Evolutionary conservation across 2,329 filamentous ascomycete genomes (phyloP), one percentile per base, ranked within the genome.

Genomic region (Ophiocordyceps australis): DNA sequence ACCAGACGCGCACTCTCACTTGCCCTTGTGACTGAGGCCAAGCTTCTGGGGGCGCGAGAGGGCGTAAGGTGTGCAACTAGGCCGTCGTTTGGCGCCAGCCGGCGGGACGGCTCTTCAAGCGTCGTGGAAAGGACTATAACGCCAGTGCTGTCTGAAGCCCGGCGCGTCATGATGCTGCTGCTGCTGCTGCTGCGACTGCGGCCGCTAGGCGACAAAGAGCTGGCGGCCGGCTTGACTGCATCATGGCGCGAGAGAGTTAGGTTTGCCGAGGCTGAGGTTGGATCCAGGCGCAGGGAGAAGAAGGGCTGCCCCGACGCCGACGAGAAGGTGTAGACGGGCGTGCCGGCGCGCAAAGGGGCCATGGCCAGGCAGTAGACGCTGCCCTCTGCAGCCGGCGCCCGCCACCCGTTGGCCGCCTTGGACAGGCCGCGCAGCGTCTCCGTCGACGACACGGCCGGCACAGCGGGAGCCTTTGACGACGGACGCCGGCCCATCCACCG

Each of bases 21-120:
- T 42, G 77, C 69, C 1, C 75, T 75, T 18, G 72, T 65, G 30
- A 59, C 57, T 4, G 72, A 57, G 8, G 74, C 62, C 1, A 62
- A 55, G 3, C 62, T 61, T 23, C 63, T 66, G 0, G 72, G 65
- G 9, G 73, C 72, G 0, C 71, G 66, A 2, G 56, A 51, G 2
- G 78, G 77, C 49, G 79, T 78, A 10, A 79, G 59, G 1, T 74
- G 55, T 2, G 77, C 74, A 5, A 83, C 62, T 1, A 75, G 58
- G 1, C 70, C 70, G 39, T 74, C 67, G 22, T 66, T 57, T 6
- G 67, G 67, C 9, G 55, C 59, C 26, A 65, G 55, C 1, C 55
- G 55, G 4, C 67, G 55, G 0, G 57, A 46, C 21, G 60, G 52
- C 29, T 66, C 63, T 40, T 73, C 67, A 4, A 73, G 52, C 1